A percentile compares a stretch with the other conserved stretches of the same genome.
Conservation (phyloP, 1,139 yeast genomes). For the Geotrichum aggregatum region DNA sequence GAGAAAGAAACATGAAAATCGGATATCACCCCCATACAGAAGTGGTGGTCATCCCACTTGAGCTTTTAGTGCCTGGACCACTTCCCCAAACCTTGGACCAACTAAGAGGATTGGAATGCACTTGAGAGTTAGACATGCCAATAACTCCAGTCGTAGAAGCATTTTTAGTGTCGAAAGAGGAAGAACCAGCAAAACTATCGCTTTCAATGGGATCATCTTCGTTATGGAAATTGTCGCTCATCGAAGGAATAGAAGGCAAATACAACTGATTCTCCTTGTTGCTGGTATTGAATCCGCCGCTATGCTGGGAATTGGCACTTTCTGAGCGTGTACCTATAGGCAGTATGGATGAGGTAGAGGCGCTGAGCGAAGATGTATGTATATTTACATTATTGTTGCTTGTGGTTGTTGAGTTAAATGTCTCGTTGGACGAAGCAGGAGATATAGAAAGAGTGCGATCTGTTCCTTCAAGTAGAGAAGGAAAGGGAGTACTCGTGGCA, state of each 20-base stretch:
- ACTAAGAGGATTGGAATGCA: slow-evolving; percentile 2
- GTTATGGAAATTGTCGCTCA: slow-evolving; percentile 1
- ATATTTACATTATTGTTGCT: background rate
- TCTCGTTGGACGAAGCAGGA: slow-evolving; percentile 16
- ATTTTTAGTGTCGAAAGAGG: background rate
- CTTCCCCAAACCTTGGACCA: slow-evolving; percentile 20
- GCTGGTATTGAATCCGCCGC: background rate
- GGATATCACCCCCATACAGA: slow-evolving; percentile 16
- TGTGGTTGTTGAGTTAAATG: slow-evolving; percentile 1
- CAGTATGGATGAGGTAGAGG: background rate
- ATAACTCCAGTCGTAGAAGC: background rate
- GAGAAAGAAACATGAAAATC: background rate
- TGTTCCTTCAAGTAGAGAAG: background rate
- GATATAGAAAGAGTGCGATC: slow-evolving; percentile 12
- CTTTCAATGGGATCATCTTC: slow-evolving; percentile 9
- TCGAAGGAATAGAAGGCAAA: slow-evolving; percentile 7
- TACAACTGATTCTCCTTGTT: background rate
- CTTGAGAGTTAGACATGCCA: background rate
- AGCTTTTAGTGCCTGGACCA: background rate
- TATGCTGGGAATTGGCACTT: slow-evolving; percentile 8
- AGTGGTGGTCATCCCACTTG: slow-evolving; percentile 2
- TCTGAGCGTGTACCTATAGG: slow-evolving; percentile 14
- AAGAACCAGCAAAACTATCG: background rate
- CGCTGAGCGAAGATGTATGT: background rate
- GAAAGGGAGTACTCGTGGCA: slow-evolving; percentile 5